phyloP scores from a whole-genome alignment of 768 basidiomycete genomes.

The Glaciozyma antarctica region DNA sequence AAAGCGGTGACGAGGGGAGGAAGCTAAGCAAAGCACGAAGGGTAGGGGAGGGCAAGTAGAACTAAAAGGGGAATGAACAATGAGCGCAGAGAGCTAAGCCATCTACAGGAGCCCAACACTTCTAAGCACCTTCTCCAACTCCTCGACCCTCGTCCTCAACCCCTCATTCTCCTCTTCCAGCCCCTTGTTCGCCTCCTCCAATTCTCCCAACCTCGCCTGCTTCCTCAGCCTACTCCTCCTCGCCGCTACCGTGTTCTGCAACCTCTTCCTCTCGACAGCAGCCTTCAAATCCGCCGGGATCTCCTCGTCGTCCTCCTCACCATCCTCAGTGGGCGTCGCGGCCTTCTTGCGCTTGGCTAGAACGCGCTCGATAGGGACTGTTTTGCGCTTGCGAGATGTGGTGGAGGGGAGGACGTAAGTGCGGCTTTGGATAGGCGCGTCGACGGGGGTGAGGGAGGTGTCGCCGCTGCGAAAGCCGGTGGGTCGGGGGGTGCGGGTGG shows the following conservation, averaged over 20 bases:
- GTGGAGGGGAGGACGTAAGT: conserved; percentile 61
- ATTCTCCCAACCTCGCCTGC: conserved; percentile 47
- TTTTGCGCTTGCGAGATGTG: conserved; percentile 62
- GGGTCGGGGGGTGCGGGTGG: conserved; percentile 38
- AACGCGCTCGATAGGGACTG: conserved; percentile 23
- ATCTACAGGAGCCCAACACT: too few relatives aligned
- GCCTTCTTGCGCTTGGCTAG: conserved; percentile 24
- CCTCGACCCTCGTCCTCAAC: background rate
- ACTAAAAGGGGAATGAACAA: too few relatives aligned
- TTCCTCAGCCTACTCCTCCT: conserved; percentile 67
- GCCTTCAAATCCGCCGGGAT: conserved; percentile 36
- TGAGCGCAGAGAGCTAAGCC: too few relatives aligned
- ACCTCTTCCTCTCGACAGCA: conserved; percentile 64
- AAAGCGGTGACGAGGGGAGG: too few relatives aligned
- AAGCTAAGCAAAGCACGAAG: too few relatives aligned
- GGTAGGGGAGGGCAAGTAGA: too few relatives aligned
- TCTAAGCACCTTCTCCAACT: background rate
- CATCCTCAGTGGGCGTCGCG: background rate
- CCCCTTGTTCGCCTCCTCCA: conserved; percentile 49
- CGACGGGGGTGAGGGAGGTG: too few relatives aligned
- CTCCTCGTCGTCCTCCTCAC: background rate
- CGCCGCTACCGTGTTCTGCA: conserved; percentile 74
- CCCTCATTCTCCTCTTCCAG: conserved; percentile 7
- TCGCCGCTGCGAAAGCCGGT: too few relatives aligned
- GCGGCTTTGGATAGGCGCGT: conserved; percentile 67